These are phyloP conservation scores for Alternaria tenuissima DNA, from an alignment of 2,329 filamentous ascomycete species.

Conservation along the genomic window DNA sequence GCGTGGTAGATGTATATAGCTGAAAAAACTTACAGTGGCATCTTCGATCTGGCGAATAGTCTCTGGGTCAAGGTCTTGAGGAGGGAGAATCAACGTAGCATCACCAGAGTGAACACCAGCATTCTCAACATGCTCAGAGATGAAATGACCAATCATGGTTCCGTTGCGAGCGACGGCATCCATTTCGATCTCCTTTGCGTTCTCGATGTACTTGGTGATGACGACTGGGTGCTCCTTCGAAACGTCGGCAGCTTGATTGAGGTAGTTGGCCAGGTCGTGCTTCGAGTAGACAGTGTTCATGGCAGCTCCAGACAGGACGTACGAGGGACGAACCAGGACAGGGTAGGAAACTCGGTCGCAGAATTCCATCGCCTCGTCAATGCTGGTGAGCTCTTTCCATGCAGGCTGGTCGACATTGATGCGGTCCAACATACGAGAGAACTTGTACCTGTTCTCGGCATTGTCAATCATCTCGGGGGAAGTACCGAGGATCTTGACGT, in stretches of 20 bases:
- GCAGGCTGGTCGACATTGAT: constrained; percentile 95
- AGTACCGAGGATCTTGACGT: constrained; percentile 92
- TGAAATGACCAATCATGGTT: constrained; percentile 90
- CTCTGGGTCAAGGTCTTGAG: constrained; percentile 90
- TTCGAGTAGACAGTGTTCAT: constrained; percentile 99
- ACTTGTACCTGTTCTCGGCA: constrained; percentile 98
- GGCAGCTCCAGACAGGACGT: constrained; percentile 94
- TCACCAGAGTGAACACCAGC: constrained; percentile 98
- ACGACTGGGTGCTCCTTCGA: constrained; percentile 96
- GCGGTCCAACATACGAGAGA: constrained; percentile 95
- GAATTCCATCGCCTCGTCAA: constrained; percentile 87
- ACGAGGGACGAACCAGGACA: constrained; percentile 93
- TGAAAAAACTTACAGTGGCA: not conserved
- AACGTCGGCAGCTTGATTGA: constrained; percentile 90
- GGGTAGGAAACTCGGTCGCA: constrained; percentile 90
- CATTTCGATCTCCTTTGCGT: constrained; percentile 99
- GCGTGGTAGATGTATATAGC: not conserved
- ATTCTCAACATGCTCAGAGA: constrained; percentile 98
- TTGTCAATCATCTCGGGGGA: constrained; percentile 99
- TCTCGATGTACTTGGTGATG: constrained; percentile 99
- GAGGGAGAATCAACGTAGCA: constrained; percentile 91
- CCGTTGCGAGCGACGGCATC: constrained; percentile 94
- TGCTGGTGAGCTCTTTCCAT: constrained; percentile 97
- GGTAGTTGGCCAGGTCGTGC: constrained; percentile 86
- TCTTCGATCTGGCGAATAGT: not conserved